Conservation (phyloP, 192 early-diverging fungal genomes). For the Physocladia obscura region DNA sequence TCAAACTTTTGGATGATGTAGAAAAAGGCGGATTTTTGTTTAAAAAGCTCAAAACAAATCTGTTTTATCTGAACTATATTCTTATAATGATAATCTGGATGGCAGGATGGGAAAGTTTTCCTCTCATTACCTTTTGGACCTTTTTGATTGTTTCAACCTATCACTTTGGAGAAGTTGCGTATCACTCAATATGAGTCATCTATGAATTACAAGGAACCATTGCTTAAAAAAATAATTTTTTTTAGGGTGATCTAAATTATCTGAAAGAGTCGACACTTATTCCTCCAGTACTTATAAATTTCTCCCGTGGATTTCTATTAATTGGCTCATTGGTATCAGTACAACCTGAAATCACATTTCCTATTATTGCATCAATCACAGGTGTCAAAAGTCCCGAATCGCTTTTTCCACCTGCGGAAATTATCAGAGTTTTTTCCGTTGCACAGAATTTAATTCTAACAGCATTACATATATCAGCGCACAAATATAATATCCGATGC, state of each 20-base stretch:
- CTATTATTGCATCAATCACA: constrained; percentile 25
- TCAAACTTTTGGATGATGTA: background rate
- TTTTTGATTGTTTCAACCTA: constrained; percentile 25
- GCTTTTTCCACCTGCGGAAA: background rate
- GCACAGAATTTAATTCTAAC: constrained; percentile 11
- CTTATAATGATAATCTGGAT: constrained; percentile 23
- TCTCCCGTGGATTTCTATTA: constrained; percentile 24
- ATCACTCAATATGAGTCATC: background rate
- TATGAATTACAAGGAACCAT: background rate
- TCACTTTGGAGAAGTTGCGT: constrained; percentile 32
- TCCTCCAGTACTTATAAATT: background rate
- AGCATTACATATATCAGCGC: background rate
- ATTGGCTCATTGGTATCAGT: constrained; percentile 17
- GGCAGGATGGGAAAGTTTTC: background rate
- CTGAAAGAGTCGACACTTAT: background rate
- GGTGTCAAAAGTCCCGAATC: background rate
- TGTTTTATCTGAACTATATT: constrained; percentile 29
- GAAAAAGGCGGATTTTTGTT: background rate
- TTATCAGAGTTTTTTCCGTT: background rate
- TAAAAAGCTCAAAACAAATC: background rate
- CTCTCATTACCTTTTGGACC: constrained; percentile 17
- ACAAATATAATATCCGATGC: background rate
- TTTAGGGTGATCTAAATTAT: constrained; percentile 28
- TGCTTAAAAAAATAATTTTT: background rate
- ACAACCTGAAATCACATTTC: constrained; percentile 10